phyloP scores from a whole-genome alignment of 495 filamentous ascomycete genomes.

The Tetracladium setigerum region DNA sequence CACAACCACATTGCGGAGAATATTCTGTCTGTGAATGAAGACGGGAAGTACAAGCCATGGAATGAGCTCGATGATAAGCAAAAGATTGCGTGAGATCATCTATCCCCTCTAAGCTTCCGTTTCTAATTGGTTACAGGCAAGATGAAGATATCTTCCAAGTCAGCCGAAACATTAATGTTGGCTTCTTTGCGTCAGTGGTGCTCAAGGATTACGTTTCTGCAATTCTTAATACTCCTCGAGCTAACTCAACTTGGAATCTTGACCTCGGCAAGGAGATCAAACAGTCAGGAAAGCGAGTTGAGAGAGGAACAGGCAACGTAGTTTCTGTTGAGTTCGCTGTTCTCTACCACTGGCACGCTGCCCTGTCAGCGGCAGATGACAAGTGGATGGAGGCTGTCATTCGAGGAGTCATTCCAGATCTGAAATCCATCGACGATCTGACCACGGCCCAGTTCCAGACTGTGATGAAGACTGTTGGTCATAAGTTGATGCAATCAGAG shows the following conservation, averaged over 20 bases:
- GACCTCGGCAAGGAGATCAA: slow-evolving; percentile 57
- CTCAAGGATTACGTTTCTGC: slow-evolving; percentile 77
- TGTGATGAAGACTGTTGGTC: slow-evolving; percentile 44
- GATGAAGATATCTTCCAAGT: slow-evolving; percentile 84
- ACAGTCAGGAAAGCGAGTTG: slow-evolving; percentile 41
- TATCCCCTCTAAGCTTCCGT: slow-evolving; percentile 30
- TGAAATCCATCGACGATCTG: slow-evolving; percentile 41
- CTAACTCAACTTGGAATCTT: slow-evolving; percentile 72
- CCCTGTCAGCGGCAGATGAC: slow-evolving; percentile 63
- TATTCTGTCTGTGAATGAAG: slow-evolving; percentile 49
- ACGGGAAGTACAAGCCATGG: slow-evolving; percentile 48
- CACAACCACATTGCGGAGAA: slow-evolving; percentile 75
- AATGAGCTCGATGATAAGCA: slow-evolving; percentile 35
- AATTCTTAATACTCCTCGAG: slow-evolving; percentile 74
- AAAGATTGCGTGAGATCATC: slow-evolving; percentile 48
- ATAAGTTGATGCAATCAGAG: slow-evolving; percentile 44
- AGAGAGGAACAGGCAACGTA: slow-evolving; percentile 64
- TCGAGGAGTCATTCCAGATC: slow-evolving; percentile 25
- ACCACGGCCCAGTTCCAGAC: slow-evolving; percentile 42
- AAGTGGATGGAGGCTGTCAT: slow-evolving; percentile 57
- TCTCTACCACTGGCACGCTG: slow-evolving; percentile 73
- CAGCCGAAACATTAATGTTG: slow-evolving; percentile 70
- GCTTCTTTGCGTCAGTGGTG: slow-evolving; percentile 81
- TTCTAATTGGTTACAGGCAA: slow-evolving; percentile 8
- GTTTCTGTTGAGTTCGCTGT: slow-evolving; percentile 71